Evolutionary conservation across 1,284 basidiomycete genomes (phyloP), one percentile per base, ranked within the genome.

Genomic region (Pulchroboletus neoregius): DNA sequence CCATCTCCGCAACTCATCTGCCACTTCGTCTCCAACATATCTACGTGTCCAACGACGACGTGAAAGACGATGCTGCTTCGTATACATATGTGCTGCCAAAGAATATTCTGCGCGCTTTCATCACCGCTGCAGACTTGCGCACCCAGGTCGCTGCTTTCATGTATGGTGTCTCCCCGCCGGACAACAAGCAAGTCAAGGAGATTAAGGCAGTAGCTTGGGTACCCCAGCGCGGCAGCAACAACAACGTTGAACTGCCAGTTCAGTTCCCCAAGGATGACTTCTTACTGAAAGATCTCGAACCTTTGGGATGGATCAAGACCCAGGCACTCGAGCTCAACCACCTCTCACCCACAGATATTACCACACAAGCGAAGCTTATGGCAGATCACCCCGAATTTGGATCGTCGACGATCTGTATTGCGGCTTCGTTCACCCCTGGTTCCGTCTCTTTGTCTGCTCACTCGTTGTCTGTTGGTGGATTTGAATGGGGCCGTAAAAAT

Each of bases 111-210:
- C 88, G 91, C 48, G 90, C 94, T 9, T 98, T 99, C 71, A 91
- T 99, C 60, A 83, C 90, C 42, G 89, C 91, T 20, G 82, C 94
- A 20, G 96, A 99, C 71, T 77, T 99, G 39, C 87, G 96, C 37
- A 96, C 96, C 1, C 95, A 98, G 71, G 91, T 97, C 34, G 94
- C 93, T 1, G 95, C 87, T 0, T 96, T 86, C 75, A 68, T 99
- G 52, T 99, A 96, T 65, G 96, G 96, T 53, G 76, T 78, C 9
- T 94, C 91, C 16, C 95, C 96, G 6, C 80, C 91, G 1, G 94
- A 99, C 70, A 98, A 98, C 75, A 90, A 91, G 56, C 93, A 95
- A 67, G 96, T 99, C 56, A 97, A 98, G 73, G 96, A 99, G 73
- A 90, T 99, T 71, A 96, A 95, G 76, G 94, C 93, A 16, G 78